Percentiles rank a stretch among this genome's conserved stretches.
phyloP scores from a whole-genome alignment of 2,329 filamentous ascomycete species.

The Aspergillus brunneoviolaceus region DNA sequence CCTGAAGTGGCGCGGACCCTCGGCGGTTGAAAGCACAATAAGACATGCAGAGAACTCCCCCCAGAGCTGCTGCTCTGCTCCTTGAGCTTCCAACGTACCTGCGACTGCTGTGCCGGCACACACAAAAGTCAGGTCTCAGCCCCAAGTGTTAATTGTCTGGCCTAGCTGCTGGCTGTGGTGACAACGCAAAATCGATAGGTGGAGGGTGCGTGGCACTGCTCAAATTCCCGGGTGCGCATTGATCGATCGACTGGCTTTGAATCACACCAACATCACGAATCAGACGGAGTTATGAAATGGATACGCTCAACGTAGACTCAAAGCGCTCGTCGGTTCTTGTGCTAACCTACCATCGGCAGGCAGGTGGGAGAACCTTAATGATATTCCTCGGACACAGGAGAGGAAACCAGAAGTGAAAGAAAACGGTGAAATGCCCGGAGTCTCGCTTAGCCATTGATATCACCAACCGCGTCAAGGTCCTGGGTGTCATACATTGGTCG shows the following conservation, averaged over 20 bases:
- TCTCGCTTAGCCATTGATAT: constrained; percentile 14
- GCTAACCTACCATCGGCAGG: background rate
- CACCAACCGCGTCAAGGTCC: constrained; percentile 30
- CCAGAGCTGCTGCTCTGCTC: background rate
- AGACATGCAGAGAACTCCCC: constrained; percentile 3
- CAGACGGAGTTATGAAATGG: constrained; percentile 2
- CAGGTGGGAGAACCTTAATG: background rate
- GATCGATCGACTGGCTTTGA: constrained; percentile 10
- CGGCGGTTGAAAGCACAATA: constrained; percentile 17
- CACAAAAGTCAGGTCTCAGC: background rate
- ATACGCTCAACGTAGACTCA: background rate
- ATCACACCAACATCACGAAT: constrained; percentile 12
- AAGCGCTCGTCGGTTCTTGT: background rate
- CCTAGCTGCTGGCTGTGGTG: constrained; percentile 1
- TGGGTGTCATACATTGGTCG: constrained; percentile 20
- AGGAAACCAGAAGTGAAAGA: constrained; percentile 1
- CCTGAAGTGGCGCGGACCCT: constrained; percentile 15
- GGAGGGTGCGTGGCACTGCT: constrained; percentile 14
- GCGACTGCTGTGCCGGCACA: constrained; percentile 9
- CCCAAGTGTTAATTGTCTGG: constrained; percentile 4
- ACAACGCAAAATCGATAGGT: constrained; percentile 22
- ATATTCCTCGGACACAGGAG: background rate
- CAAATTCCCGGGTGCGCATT: constrained; percentile 9
- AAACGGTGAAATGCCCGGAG: background rate
- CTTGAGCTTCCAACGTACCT: background rate